Evolutionary conservation across 192 early-diverging fungal species (phyloP).

Genomic region (Podila clonocystis): DNA sequence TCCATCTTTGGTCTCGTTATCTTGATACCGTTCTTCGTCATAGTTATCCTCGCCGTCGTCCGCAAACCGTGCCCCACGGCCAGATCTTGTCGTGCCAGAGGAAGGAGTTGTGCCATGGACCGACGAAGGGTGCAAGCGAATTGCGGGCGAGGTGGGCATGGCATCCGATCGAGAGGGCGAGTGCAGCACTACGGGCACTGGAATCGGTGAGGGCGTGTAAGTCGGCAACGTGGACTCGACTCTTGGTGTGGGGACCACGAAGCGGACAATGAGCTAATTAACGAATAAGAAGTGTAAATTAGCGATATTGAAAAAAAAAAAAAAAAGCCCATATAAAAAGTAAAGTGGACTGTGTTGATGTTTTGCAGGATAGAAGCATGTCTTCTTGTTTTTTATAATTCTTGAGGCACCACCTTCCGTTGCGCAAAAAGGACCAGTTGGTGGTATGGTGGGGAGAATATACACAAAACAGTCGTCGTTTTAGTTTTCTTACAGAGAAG

Average conservation of each 20-base stretch:
- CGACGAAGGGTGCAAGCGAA: slow-evolving; percentile 20
- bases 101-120: not conserved
- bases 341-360: too few species aligned
- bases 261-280: slow-evolving; percentile 27
- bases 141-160: slow-evolving; percentile 19
- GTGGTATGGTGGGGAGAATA: too few species aligned
- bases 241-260: slow-evolving; percentile 25
- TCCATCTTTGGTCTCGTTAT: too few species aligned
- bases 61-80: slow-evolving; percentile 16
- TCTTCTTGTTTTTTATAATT: too few species aligned
- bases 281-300: too few species aligned
- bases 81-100: not conserved
- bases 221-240: slow-evolving; percentile 33
- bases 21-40: not conserved
- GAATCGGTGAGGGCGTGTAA: slow-evolving; percentile 40
- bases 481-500: slow-evolving; percentile 22
- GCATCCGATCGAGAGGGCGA: slow-evolving; percentile 25
- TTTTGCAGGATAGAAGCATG: too few species aligned
- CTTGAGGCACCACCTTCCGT: too few species aligned
- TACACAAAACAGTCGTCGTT: not conserved
- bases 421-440: too few species aligned
- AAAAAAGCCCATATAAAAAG: too few species aligned
- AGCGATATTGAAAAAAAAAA: too few species aligned
- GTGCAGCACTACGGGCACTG: slow-evolving; percentile 20
- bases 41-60: not conserved